These are phyloP conservation scores for Trichoderma endophyticum DNA, from an alignment of 2,329 filamentous ascomycete genomes.

Conservation along the genomic window DNA sequence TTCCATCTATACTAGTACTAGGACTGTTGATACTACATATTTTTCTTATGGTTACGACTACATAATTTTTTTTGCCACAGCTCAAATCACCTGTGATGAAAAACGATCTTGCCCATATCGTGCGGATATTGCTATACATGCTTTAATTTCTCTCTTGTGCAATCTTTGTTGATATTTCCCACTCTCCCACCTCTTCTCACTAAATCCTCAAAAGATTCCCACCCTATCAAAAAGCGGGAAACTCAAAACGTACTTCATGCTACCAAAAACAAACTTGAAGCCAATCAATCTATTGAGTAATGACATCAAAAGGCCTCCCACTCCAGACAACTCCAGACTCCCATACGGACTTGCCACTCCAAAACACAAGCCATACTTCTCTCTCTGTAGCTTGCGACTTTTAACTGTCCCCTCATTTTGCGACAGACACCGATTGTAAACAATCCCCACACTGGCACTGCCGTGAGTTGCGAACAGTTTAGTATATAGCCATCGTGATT, in stretches of 20 bases:
- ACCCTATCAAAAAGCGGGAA: not conserved
- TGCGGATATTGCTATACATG: slow-evolving; percentile 17
- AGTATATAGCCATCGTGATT: not conserved
- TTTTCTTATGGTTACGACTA: slow-evolving; percentile 26
- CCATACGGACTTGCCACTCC: not conserved
- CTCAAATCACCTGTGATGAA: not conserved
- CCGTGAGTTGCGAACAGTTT: not conserved
- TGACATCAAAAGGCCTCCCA: not conserved
- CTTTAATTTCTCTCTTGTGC: not conserved
- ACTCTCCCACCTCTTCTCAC: not conserved
- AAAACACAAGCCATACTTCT: not conserved
- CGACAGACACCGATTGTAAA: not conserved
- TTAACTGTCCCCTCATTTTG: not conserved
- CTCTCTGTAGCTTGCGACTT: not conserved
- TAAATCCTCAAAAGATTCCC: not conserved
- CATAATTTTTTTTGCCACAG: not conserved
- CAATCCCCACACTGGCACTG: not conserved
- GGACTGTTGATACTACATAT: slow-evolving; percentile 15
- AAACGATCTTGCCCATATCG: not conserved
- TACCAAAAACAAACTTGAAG: not conserved
- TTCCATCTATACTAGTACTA: slow-evolving; percentile 9
- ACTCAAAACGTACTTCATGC: not conserved
- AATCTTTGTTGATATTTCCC: not conserved
- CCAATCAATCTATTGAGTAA: not conserved
- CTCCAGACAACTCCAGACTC: slow-evolving; percentile 7